Base-by-base conservation (phyloP, 2,329 filamentous ascomycete genomes). In the Aspergillus costaricaensis region DNA sequence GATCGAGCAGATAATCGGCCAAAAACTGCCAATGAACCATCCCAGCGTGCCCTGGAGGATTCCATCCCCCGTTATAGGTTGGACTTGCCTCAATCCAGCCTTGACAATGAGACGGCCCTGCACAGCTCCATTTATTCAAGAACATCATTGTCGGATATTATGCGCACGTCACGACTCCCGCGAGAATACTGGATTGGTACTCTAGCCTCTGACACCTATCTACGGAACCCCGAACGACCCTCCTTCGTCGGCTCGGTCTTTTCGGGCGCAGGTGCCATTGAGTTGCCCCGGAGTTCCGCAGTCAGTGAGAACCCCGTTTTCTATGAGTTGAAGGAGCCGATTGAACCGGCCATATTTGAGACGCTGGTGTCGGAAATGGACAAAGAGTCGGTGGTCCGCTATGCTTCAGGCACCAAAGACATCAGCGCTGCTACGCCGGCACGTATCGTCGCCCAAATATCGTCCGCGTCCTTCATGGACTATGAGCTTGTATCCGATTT, bases 401-500 rank as follows among this genome's bases (percentile, higher is more conserved):
- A 96, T 74, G 88, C 91, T 17, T 76, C 87, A 2, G 79, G 82
- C 4, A 86, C 86, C 10, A 87, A 88, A 52, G 85, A 91, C 44
- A 93, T 99, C 19, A 89, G 88, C 30, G 95, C 95, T 36, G 95
- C 95, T 14, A 97, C 92, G 0, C 92, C 94, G 1, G 88, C 93
- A 3, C 89, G 95, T 12, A 86, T 99, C 39, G 91, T 99, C 53
- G 93, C 94, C 12, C 93, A 99, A 77, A 97, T 99, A 64, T 98
- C 95, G 0, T 98, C 95, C 0, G 92, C 95, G 15, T 92, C 88
- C 53, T 97, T 98, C 73, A 86, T 99, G 71, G 94, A 99, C 75
- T 99, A 99, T 74, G 94, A 98, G 70, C 84, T 99, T 5, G 86
- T 99, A 4, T 98, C 95, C 1, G 95, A 99, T 75, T 99, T 99